These are phyloP conservation scores for Anthracocystis walkeri DNA, from an alignment of 1,284 basidiomycete genomes.

Conservation along the genomic window DNA sequence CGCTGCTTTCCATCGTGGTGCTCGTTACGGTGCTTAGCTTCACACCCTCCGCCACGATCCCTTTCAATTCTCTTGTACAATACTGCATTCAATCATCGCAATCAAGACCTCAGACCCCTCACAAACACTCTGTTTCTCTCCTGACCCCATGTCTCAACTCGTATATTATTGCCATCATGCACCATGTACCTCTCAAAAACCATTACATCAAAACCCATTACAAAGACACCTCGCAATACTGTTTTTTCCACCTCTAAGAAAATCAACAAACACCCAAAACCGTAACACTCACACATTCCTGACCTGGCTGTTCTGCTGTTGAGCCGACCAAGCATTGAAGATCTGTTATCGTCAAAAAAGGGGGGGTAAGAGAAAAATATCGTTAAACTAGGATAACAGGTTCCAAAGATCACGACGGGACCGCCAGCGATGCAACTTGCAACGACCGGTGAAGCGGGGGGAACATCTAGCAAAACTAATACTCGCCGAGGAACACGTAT, in stretches of 20 bases:
- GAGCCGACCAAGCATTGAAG: slow-evolving; percentile 8
- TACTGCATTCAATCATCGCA: neutral
- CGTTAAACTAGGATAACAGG: slow-evolving; percentile 51
- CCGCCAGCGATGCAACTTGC: too few relatives aligned
- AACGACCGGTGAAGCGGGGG: neutral
- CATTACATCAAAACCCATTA: too few relatives aligned
- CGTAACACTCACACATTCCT: slow-evolving; percentile 11
- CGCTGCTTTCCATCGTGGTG: slow-evolving; percentile 64
- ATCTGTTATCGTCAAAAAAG: slow-evolving; percentile 33
- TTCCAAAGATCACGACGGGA: slow-evolving; percentile 15
- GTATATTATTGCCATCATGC: too few relatives aligned
- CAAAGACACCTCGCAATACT: neutral
- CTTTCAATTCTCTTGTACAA: neutral
- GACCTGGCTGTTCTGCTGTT: slow-evolving; percentile 1
- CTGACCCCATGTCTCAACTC: too few relatives aligned
- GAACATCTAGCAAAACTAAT: slow-evolving; percentile 24
- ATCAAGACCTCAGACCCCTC: neutral
- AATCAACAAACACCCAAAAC: neutral
- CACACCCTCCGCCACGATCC: too few relatives aligned
- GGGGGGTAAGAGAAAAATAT: slow-evolving; percentile 19
- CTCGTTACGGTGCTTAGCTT: slow-evolving; percentile 54
- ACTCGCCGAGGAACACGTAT: slow-evolving; percentile 41
- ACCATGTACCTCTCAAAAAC: too few relatives aligned
- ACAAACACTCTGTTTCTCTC: neutral
- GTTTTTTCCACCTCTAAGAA: too few relatives aligned